Percentiles rank a stretch among this genome's conserved stretches.
phyloP scores from a whole-genome alignment of 371 early-diverging fungal genomes.

The Nematocida sp. region DNA sequence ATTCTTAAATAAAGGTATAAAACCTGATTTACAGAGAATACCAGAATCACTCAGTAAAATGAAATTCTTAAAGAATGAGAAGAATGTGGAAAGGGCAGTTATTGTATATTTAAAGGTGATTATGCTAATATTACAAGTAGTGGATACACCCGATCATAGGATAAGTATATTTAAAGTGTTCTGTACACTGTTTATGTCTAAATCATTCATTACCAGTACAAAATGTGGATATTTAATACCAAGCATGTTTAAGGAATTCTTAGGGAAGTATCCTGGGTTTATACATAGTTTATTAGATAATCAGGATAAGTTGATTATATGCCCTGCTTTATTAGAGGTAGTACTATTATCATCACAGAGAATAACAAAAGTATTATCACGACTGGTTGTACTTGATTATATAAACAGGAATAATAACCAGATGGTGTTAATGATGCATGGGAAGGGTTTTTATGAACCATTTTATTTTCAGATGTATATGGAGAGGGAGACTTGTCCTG shows the following conservation, averaged over 20 bases:
- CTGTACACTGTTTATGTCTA: conserved; percentile 55
- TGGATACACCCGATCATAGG: conserved; percentile 32
- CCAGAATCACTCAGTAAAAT: conserved; percentile 21
- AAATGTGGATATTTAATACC: conserved; percentile 52
- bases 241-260: conserved; percentile 22
- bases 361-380: conserved; percentile 15
- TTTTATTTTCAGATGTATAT: conserved; percentile 56
- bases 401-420: conserved; percentile 28
- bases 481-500: conserved; percentile 27
- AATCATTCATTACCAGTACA: conserved; percentile 51
- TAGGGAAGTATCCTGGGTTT: conserved; percentile 31
- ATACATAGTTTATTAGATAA: conserved; percentile 44
- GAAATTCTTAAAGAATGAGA: conserved; percentile 56
- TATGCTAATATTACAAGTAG: conserved; percentile 18
- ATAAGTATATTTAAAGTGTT: conserved; percentile 52
- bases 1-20: conserved; percentile 1
- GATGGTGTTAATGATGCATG: conserved; percentile 2
- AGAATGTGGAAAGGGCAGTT: conserved; percentile 51
- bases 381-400: conserved; percentile 34
- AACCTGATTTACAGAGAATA: conserved; percentile 24
- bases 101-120: conserved; percentile 54
- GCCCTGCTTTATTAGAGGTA: conserved; percentile 42
- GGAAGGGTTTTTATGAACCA: conserved; percentile 46
- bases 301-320: conserved; percentile 36
- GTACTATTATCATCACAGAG: conserved; percentile 10